Evolutionary conservation across 768 basidiomycete genomes (phyloP), one percentile per base, ranked within the genome.

Genomic region (Lyophyllum decastes): DNA sequence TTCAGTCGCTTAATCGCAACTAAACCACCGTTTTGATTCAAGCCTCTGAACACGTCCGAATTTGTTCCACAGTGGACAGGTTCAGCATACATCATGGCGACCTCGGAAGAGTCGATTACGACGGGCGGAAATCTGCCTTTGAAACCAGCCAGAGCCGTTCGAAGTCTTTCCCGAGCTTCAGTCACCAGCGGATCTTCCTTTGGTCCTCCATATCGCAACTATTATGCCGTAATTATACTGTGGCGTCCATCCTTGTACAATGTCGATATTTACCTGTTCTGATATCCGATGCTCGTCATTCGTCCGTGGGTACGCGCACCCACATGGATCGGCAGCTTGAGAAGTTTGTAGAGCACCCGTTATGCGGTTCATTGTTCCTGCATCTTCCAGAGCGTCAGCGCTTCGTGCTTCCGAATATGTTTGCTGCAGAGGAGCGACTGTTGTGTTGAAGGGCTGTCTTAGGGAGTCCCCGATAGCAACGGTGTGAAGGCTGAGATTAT

Each of bases 1-100:
- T 24, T 50, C 19, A 50, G 21, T 27, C 49, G 49, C 19, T 50
- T 50, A n/a, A 50, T 50, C 22, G 49, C 49, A n/a, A 50, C 49
- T 33, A 50, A 16, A 19, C 14, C 30, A 35, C n/a, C n/a, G n/a
- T 24, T 19, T 21, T 50, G 19, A n/a, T 33, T 50, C 8, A 27
- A 50, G 21, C 49, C 49, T 22, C n/a, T 34, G 21, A 19, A 50
- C 9, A 50, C 3, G 17, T 4, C 2, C n/a, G 49, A 34, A 19
- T 50, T 50, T 19, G 34, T 30, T 4, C 49, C 49, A 50, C 7
- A 26, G n/a, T n/a, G n/a, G n/a, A 50, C 9, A 22, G 26, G 49
- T 8, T 3, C 9, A 4, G 17, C 49, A 50, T 34, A 33, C 10
- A 33, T 17, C 33, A 50, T 22, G 14, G 49, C 35, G 12, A 50